phyloP scores from a whole-genome alignment of 257 asterid species.

The Nicotiana otophora region DNA sequence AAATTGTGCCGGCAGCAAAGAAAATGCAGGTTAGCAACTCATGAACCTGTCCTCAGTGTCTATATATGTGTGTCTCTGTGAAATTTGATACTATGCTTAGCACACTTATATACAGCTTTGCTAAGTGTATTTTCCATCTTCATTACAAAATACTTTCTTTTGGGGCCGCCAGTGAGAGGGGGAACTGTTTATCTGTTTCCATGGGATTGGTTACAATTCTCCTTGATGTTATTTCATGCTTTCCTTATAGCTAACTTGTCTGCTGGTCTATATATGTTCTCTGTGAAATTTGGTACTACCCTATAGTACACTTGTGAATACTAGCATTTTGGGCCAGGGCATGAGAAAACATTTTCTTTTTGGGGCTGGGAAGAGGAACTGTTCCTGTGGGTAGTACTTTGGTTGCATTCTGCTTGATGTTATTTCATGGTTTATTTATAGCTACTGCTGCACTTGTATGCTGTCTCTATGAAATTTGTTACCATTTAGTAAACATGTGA shows the following conservation, averaged over 20 bases:
- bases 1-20: constrained; percentile 27
- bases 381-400: not conserved
- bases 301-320: not conserved
- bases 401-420: not conserved
- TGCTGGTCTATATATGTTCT: not conserved
- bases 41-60: not conserved
- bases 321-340: not conserved
- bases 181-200: not conserved
- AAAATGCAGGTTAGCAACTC: constrained; percentile 45
- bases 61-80: not conserved
- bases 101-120: not conserved
- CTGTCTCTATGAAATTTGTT: not conserved
- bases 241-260: not conserved
- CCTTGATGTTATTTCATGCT: constrained; percentile 1
- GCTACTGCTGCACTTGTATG: not conserved
- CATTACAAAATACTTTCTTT: not conserved
- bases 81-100: not conserved
- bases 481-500: not conserved
- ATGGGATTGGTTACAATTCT: not conserved
- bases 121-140: constrained; percentile 1
- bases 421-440: not conserved
- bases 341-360: not conserved
- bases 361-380: not conserved
- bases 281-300: not conserved
- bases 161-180: not conserved